These are phyloP conservation scores for Candida freyschussii DNA, from an alignment of 1,139 yeast genomes.

Conservation along the genomic window DNA sequence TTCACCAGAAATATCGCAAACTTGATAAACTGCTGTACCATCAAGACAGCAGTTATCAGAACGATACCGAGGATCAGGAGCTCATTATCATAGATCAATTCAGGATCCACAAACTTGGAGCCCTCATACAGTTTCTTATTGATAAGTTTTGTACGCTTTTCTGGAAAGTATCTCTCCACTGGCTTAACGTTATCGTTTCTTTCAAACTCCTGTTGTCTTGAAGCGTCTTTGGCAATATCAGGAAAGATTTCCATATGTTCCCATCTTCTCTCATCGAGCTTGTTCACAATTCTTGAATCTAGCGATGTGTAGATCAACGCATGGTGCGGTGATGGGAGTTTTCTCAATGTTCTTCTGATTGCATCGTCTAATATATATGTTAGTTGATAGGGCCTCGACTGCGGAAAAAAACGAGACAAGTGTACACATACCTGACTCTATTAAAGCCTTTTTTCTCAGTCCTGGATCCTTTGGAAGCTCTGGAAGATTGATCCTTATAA, in stretches of 20 bases:
- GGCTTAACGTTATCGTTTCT: slow-evolving; percentile 39
- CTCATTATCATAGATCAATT: slow-evolving; percentile 23
- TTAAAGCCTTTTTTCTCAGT: slow-evolving; percentile 30
- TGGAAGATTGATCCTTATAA: slow-evolving; percentile 52
- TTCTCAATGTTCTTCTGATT: slow-evolving; percentile 47
- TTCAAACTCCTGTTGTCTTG: slow-evolving; percentile 48
- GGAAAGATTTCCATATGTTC: slow-evolving; percentile 26
- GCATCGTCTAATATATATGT: slow-evolving; percentile 13
- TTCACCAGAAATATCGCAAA: too few relatives aligned
- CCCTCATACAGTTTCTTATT: slow-evolving; percentile 12
- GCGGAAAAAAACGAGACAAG: slow-evolving; percentile 25
- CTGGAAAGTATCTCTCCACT: slow-evolving; percentile 31
- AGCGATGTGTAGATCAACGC: slow-evolving; percentile 47
- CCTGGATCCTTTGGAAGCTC: slow-evolving; percentile 39
- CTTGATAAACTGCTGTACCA: slow-evolving; percentile 3
- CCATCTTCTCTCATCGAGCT: slow-evolving; percentile 20
- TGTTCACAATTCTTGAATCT: slow-evolving; percentile 15
- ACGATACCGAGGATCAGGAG: slow-evolving; percentile 18
- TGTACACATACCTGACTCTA: slow-evolving; percentile 43
- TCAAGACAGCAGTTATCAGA: slow-evolving; percentile 8
- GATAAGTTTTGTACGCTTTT: slow-evolving; percentile 27
- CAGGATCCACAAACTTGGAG: slow-evolving; percentile 20
- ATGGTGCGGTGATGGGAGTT: slow-evolving; percentile 64
- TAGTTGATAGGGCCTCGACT: not conserved
- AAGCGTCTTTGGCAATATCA: slow-evolving; percentile 27